Evolutionary conservation across 371 early-diverging fungal genomes (phyloP).

Genomic region (Rhizopus sp.): DNA sequence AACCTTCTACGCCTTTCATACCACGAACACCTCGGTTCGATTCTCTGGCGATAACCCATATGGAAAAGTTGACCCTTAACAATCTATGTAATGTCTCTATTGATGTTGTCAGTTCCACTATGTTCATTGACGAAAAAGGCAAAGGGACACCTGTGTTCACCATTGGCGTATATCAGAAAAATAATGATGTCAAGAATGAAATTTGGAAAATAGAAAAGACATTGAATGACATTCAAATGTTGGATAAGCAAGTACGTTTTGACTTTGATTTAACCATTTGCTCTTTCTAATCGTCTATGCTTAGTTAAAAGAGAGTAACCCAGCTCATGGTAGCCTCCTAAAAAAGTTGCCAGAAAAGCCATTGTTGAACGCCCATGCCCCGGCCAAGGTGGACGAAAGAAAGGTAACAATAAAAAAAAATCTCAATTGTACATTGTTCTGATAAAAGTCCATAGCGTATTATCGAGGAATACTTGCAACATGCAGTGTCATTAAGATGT

Average conservation of each 20-base stretch:
- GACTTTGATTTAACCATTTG: neutral
- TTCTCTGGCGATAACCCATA: conserved; percentile 11
- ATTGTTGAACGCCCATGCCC: conserved; percentile 68
- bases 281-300: conserved; percentile 1
- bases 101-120: conserved; percentile 64
- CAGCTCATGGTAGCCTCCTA: conserved; percentile 47
- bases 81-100: conserved; percentile 47
- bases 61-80: neutral
- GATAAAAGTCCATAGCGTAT: neutral
- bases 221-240: conserved; percentile 74
- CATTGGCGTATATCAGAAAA: conserved; percentile 45
- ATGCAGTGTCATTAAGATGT: conserved; percentile 49
- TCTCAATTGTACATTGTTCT: neutral
- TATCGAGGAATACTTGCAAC: conserved; percentile 71
- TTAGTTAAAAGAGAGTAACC: conserved; percentile 37
- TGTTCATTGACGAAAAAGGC: conserved; percentile 69
- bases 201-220: conserved; percentile 84
- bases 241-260: conserved; percentile 70
- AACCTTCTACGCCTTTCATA: conserved; percentile 16
- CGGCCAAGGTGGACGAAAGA: conserved; percentile 69
- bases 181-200: conserved; percentile 41
- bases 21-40: conserved; percentile 18
- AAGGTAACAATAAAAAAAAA: conserved; percentile 42
- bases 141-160: conserved; percentile 64
- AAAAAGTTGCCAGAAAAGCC: conserved; percentile 80